Evolutionary conservation across 139 green algal genomes (phyloP).

Genomic region (Chlamydomonas asymmetrica): DNA sequence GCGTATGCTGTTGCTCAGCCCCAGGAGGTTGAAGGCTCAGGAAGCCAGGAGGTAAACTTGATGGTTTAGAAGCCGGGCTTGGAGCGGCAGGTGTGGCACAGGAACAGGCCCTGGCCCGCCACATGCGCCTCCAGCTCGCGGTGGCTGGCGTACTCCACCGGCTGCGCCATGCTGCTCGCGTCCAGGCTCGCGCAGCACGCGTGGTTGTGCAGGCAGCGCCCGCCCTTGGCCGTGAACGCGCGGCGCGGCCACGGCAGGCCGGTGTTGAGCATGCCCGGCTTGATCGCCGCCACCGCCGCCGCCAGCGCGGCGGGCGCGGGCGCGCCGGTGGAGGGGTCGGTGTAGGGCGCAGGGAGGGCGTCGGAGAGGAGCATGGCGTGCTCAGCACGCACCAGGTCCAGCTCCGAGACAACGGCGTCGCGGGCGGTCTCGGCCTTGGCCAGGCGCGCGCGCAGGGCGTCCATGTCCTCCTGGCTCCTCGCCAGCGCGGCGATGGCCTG

Average conservation of each 20-base stretch:
- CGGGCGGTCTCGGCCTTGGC: background rate
- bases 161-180: background rate
- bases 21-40: background rate
- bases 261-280: background rate
- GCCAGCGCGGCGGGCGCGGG: background rate
- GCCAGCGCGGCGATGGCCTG: background rate
- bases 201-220: slow-evolving; percentile 14
- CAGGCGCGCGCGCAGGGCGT: background rate
- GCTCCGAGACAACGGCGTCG: background rate
- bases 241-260: background rate
- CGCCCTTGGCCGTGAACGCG: background rate
- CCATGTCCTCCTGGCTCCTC: background rate
- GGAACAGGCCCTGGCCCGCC: background rate
- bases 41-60: background rate
- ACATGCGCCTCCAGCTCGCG: background rate
- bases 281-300: background rate
- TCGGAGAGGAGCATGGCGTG: slow-evolving; percentile 18
- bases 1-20: background rate
- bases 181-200: slow-evolving; percentile 9
- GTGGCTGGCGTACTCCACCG: background rate
- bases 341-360: no score
- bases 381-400: slow-evolving; percentile 3
- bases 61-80: background rate
- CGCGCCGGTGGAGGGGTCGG: background rate
- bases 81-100: background rate